These are phyloP conservation scores for Sporothrix schenckii DNA, from an alignment of 2,329 filamentous ascomycete species.

Conservation along the genomic window DNA sequence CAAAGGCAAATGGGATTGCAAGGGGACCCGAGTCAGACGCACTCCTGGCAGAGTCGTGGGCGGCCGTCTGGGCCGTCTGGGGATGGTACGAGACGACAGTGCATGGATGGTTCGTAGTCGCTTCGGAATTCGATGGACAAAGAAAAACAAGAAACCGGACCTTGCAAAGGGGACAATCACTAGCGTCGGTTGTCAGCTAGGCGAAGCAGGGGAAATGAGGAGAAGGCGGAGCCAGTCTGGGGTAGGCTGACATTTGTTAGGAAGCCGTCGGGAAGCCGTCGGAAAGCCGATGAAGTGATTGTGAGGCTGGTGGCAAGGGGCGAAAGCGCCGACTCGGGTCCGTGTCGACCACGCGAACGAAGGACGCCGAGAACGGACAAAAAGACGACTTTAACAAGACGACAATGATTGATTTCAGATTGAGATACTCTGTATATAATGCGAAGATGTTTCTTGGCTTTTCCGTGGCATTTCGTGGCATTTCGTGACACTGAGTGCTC, in stretches of 20 bases:
- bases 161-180: background rate
- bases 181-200: slow-evolving; percentile 8
- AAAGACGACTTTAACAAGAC: no score
- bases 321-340: background rate
- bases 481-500: background rate
- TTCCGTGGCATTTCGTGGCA: no score
- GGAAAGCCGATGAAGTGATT: slow-evolving; percentile 7
- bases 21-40: slow-evolving; percentile 2
- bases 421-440: slow-evolving; percentile 2
- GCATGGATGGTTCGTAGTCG: background rate
- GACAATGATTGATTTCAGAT: background rate
- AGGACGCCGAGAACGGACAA: background rate
- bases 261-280: slow-evolving; percentile 15
- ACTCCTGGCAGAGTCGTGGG: background rate
- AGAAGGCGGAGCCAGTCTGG: slow-evolving; percentile 8
- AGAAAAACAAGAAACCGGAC: background rate
- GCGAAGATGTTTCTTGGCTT: background rate
- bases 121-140: no score
- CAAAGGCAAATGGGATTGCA: background rate
- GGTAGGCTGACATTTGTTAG: background rate
- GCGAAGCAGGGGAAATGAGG: slow-evolving; percentile 11
- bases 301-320: no score
- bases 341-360: background rate
- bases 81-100: background rate
- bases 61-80: background rate